Evolutionary conservation across 1,284 basidiomycete genomes (phyloP).

Genomic region (Sanghuangporus sanghuang): DNA sequence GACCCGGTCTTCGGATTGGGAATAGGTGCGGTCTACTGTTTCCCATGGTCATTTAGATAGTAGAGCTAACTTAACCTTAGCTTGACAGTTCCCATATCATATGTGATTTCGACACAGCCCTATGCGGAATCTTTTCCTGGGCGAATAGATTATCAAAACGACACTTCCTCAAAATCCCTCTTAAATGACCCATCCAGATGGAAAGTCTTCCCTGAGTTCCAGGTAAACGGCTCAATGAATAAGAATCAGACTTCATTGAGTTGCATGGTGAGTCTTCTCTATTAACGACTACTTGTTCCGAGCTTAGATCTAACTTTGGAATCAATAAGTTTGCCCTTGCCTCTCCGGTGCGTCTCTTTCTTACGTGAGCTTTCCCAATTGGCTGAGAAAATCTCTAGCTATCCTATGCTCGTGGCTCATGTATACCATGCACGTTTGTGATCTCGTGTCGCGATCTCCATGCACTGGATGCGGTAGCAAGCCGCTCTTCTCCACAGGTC

Average conservation of each 20-base stretch:
- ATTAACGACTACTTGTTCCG: neutral
- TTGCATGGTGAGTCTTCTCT: neutral
- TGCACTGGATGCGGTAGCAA: conserved; percentile 5
- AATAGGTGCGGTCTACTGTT: neutral
- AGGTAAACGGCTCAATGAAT: conserved; percentile 5
- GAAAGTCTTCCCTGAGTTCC: conserved; percentile 1
- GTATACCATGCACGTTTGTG: conserved; percentile 10
- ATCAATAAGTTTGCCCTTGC: conserved; percentile 11
- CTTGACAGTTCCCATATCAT: conserved; percentile 8
- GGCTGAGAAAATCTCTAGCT: neutral
- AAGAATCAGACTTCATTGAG: conserved; percentile 3
- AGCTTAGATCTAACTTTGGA: neutral
- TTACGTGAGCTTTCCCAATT: neutral
- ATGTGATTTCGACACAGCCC: conserved; percentile 3
- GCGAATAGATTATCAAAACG: neutral
- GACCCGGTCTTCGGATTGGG: neutral
- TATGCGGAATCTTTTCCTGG: neutral
- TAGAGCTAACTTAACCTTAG: neutral
- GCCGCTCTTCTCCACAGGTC: neutral
- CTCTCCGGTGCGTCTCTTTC: conserved; percentile 5
- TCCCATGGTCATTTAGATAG: neutral
- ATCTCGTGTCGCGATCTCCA: conserved; percentile 5
- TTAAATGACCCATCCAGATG: conserved; percentile 3
- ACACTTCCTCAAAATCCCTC: neutral
- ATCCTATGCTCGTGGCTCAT: conserved; percentile 11